Conservation (phyloP, 225 moss, liverwort and hornwort genomes). For the Marchantia polymorpha region DNA sequence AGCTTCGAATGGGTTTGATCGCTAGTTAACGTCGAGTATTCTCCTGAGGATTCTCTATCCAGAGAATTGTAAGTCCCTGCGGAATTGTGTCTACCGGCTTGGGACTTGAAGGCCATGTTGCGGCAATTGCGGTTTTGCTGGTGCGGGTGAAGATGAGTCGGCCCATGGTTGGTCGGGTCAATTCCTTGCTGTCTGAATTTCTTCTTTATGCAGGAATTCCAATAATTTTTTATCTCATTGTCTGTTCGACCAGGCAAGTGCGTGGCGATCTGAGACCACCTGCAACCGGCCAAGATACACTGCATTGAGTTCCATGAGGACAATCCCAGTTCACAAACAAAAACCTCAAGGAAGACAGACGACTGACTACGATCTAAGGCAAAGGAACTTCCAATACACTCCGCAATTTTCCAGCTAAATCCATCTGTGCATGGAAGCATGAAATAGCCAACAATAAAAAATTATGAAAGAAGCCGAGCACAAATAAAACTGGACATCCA, state of each 20-base stretch:
- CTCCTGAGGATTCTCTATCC: background rate
- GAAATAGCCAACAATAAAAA: background rate
- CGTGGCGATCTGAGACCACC: conserved; percentile 95
- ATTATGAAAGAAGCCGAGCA: no score
- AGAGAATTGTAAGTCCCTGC: background rate
- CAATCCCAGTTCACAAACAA: no score
- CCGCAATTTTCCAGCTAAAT: no score
- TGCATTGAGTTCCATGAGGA: background rate
- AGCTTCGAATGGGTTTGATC: background rate
- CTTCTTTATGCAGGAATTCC: conserved; percentile 99
- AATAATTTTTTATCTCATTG: conserved; percentile 97
- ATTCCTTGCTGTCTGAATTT: conserved; percentile 82
- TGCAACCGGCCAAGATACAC: conserved; percentile 26
- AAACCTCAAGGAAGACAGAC: background rate
- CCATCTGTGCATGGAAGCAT: conserved; percentile 1
- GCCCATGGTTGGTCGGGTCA: conserved; percentile 79
- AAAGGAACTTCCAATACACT: background rate
- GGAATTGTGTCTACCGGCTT: background rate
- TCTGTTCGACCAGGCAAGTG: conserved; percentile 92
- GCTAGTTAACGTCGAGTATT: no score
- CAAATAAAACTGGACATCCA: background rate
- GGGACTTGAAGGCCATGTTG: background rate
- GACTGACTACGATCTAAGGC: background rate
- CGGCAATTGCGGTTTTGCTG: conserved; percentile 11
- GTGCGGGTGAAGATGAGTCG: conserved; percentile 17